Percentiles rank a stretch among this genome's conserved stretches.
These are phyloP conservation scores for Coemansia sp. DNA, from an alignment of 192 early-diverging fungal species.

Conservation along the genomic window DNA sequence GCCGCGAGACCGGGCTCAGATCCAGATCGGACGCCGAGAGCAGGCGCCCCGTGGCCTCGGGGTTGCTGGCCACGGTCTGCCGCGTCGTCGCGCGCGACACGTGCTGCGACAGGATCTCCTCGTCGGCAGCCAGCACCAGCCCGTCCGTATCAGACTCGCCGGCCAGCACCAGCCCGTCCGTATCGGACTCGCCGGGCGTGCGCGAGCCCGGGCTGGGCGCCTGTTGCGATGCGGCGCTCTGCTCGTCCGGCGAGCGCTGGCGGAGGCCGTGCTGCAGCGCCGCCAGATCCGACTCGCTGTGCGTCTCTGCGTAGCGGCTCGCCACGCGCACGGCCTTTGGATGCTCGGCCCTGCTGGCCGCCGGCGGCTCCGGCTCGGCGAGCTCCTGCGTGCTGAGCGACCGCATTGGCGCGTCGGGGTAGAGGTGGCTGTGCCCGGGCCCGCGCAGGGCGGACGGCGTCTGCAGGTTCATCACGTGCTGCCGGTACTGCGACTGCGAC, in stretches of 20 bases:
- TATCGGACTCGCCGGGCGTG: conserved; percentile 4
- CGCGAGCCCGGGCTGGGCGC: conserved; percentile 29
- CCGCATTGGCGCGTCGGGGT: conserved; percentile 1
- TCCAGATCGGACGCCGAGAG: neutral
- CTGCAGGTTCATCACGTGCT: conserved; percentile 26
- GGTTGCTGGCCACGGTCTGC: conserved; percentile 16
- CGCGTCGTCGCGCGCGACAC: conserved; percentile 22
- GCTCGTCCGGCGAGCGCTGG: conserved; percentile 2
- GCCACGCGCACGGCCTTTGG: neutral
- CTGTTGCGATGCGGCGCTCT: neutral
- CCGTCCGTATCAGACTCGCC: conserved; percentile 9
- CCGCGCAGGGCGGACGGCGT: conserved; percentile 25
- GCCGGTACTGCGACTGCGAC: conserved; percentile 22
- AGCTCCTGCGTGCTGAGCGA: conserved; percentile 34
- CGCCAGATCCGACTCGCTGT: conserved; percentile 5
- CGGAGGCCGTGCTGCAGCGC: conserved; percentile 1
- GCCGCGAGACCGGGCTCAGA: conserved; percentile 13
- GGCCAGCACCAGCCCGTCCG: conserved; percentile 25
- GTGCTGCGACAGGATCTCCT: conserved; percentile 9
- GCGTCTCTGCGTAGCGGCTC: conserved; percentile 1
- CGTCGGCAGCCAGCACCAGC: conserved; percentile 32
- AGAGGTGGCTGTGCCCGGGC: conserved; percentile 23
- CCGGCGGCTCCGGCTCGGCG: neutral
- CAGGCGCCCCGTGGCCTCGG: conserved; percentile 4
- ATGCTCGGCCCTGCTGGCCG: neutral